Evolutionary conservation across 2,329 filamentous ascomycete species (phyloP), one percentile per base, ranked within the genome.

Genomic region (Neoarthrinium moseri): DNA sequence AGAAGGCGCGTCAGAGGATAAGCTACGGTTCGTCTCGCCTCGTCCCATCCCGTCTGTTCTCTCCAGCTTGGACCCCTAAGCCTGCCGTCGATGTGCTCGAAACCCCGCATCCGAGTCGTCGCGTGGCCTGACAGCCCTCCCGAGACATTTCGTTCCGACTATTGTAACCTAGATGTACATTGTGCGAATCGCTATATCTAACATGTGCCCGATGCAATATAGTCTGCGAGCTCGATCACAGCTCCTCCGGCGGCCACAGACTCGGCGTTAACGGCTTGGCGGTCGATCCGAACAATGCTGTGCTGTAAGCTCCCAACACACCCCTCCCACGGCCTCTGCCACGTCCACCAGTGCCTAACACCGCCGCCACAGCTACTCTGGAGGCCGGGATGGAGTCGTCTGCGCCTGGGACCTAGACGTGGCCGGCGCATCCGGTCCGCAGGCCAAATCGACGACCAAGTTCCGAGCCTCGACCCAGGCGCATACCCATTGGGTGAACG

Each of bases 401-500:
- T 99, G 94, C 71, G 90, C 92, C 50, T 99, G 94, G 94, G 86
- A 97, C 67, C 74, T 96, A 43, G 81, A 89, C 59, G 12, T 17
- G 3, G 81, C 89, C 60, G 79, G 90, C 63, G 60, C 52, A 51
- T 64, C 60, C 47, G 51, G 65, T 41, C 53, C 63, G 55, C 74
- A 68, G 54, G 59, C 70, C 26, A 70, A 70, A 49, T 61, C 72
- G 35, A 71, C 72, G 15, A 81, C 81, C 41, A 78, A 70, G 20
- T 84, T 86, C 61, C 80, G 81, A 49, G 68, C 77, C 33, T 80
- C 83, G 57, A 78, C 75, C 13, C 78, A 82, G 55, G 91, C 91
- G 7, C 91, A 96, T 66, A 96, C 90, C 41, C 90, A 95, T 67
- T 96, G 91, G 91, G 86, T 96, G 70, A 96, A 96, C 69, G 91